These are phyloP conservation scores for Angomonas ambiguus DNA, from an alignment of 208 protist species.

Conservation along the genomic window DNA sequence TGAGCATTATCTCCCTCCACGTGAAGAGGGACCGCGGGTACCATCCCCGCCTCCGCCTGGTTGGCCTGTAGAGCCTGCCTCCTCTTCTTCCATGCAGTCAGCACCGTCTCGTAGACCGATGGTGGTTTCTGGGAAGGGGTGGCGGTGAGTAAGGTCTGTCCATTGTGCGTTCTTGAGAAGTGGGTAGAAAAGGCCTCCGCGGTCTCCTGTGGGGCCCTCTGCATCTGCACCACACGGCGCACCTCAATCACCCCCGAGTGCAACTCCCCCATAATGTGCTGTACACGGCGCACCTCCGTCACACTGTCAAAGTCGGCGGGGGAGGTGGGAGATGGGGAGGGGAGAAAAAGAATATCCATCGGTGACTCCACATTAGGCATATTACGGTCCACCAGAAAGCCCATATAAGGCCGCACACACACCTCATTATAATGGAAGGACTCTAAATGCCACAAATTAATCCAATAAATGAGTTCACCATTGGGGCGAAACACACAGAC, in stretches of 20 bases:
- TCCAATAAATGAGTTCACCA: neutral
- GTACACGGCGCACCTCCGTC: neutral
- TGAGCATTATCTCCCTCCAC: neutral
- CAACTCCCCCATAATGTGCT: neutral
- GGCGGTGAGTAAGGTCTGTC: neutral
- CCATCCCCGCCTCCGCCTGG: neutral
- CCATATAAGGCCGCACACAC: slow-evolving; percentile 5
- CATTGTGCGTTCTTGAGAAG: neutral
- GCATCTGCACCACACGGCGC: slow-evolving; percentile 8
- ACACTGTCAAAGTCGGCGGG: neutral
- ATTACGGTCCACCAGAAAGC: slow-evolving; percentile 2
- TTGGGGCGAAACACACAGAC: neutral
- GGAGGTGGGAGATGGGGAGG: neutral
- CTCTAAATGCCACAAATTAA: neutral
- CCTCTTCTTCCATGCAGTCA: neutral
- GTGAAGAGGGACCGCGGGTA: slow-evolving; percentile 3
- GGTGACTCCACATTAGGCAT: neutral
- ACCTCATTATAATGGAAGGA: slow-evolving; percentile 2
- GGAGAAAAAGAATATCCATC: slow-evolving; percentile 5
- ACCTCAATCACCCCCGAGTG: neutral
- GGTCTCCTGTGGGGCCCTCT: neutral
- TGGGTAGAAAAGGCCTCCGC: neutral
- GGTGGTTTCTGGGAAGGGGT: neutral
- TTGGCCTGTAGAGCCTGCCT: neutral
- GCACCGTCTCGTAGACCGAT: neutral